Evolutionary conservation across 805 yeast species (phyloP).

Genomic region (Barnettozyma californica): DNA sequence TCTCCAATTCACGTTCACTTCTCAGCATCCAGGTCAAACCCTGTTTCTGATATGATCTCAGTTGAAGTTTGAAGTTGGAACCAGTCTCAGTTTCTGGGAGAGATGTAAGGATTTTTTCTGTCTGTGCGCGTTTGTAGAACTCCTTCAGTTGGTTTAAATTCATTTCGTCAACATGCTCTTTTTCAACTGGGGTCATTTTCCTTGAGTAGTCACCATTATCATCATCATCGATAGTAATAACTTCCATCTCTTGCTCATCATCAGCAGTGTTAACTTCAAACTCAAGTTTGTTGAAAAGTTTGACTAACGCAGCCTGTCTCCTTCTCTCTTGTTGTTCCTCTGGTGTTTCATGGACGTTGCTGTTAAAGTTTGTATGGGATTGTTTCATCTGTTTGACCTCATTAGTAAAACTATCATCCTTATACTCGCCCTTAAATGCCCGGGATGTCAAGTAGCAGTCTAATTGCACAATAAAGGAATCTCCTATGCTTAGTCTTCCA

Average conservation of each 20-base stretch:
- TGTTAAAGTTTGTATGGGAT: conserved; percentile 9
- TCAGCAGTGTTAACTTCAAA: conserved; percentile 21
- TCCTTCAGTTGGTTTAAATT: conserved; percentile 69
- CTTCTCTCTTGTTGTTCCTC: conserved; percentile 46
- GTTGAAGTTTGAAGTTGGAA: conserved; percentile 46
- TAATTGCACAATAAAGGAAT: conserved; percentile 62
- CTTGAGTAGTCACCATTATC: conserved; percentile 11
- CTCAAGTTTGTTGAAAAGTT: conserved; percentile 49
- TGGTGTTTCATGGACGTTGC: conserved; percentile 40
- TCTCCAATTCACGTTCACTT: conserved; percentile 56
- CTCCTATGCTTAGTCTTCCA: conserved; percentile 63
- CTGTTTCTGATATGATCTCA: conserved; percentile 77
- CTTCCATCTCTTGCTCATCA: conserved; percentile 18
- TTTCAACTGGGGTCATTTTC: background rate
- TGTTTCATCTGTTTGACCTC: conserved; percentile 17
- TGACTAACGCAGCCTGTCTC: conserved; percentile 50
- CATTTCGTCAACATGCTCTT: conserved; percentile 35
- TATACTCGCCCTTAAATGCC: conserved; percentile 19
- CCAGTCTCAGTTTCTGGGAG: conserved; percentile 55
- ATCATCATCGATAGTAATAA: conserved; percentile 33
- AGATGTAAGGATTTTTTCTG: conserved; percentile 46
- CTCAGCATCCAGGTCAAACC: conserved; percentile 89
- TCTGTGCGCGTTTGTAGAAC: conserved; percentile 69
- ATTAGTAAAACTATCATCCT: conserved; percentile 16
- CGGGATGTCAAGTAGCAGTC: conserved; percentile 53